A percentile compares a stretch with the other conserved stretches of the same genome.
Evolutionary conservation across 306 rosid species (phyloP).

Genomic region (Luffa acutangula): DNA sequence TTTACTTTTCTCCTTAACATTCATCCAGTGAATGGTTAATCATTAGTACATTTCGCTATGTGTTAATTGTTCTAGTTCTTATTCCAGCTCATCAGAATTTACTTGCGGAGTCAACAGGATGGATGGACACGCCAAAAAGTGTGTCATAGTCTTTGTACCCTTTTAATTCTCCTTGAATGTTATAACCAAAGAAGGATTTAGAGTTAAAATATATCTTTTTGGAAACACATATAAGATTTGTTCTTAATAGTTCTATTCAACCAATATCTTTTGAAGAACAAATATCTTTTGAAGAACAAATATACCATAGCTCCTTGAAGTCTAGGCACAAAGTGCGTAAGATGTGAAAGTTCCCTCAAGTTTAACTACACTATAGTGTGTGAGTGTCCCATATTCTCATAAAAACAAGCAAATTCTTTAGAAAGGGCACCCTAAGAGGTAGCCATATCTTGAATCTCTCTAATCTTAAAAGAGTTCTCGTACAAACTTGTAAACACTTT

Average conservation of each 20-base stretch:
- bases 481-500: too few species aligned
- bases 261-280: too few species aligned
- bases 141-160: background rate
- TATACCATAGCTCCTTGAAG: background rate
- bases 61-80: constrained; percentile 14
- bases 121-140: constrained; percentile 64
- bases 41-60: background rate
- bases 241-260: too few species aligned
- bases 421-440: background rate
- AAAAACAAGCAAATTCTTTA: background rate
- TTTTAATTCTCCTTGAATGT: background rate
- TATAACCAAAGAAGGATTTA: background rate
- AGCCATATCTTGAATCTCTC: too few species aligned
- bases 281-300: too few species aligned
- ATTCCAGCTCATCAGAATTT: constrained; percentile 43
- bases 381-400: background rate
- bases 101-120: constrained; percentile 26
- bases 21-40: background rate
- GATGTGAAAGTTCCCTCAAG: background rate
- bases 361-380: background rate
- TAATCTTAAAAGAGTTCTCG: too few species aligned
- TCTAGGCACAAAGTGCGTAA: background rate
- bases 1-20: too few species aligned
- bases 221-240: too few species aligned
- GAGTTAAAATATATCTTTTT: too few species aligned